These are phyloP conservation scores for Corrigiola litoralis DNA, from an alignment of 179 eudicot genomes.

Conservation along the genomic window DNA sequence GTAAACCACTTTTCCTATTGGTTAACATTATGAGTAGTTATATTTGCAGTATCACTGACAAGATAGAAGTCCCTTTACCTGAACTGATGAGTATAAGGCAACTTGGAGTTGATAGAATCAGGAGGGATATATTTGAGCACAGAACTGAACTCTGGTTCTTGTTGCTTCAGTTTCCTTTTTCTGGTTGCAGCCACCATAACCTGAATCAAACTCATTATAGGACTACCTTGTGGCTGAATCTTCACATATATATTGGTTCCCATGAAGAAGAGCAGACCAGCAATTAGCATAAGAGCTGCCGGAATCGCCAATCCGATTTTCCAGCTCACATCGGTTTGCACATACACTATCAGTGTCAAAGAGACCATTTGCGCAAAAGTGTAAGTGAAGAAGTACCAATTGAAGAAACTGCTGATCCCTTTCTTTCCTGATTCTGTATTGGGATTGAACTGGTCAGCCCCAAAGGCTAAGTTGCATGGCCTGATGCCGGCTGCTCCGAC, in stretches of 20 bases:
- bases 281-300: slow-evolving; percentile 52
- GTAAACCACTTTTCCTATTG: no score
- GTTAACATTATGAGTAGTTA: no score
- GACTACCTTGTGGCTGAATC: slow-evolving; percentile 79
- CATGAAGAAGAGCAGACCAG: slow-evolving; percentile 44
- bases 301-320: slow-evolving; percentile 72
- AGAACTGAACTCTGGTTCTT: slow-evolving; percentile 28
- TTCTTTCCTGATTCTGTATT: slow-evolving; percentile 74
- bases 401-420: slow-evolving; percentile 84
- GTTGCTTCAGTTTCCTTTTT: slow-evolving; percentile 47
- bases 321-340: slow-evolving; percentile 78
- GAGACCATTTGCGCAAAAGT: slow-evolving; percentile 76
- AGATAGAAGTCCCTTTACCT: no score
- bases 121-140: slow-evolving; percentile 41
- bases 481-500: slow-evolving; percentile 77
- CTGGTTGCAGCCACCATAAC: slow-evolving; percentile 58
- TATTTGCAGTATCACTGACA: no score
- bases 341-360: slow-evolving; percentile 65
- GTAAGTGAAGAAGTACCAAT: slow-evolving; percentile 87
- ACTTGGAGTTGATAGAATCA: slow-evolving; percentile 53
- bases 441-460: slow-evolving; percentile 90
- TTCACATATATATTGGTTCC: slow-evolving; percentile 67
- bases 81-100: slow-evolving; percentile 71
- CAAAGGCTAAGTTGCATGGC: slow-evolving; percentile 86
- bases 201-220: slow-evolving; percentile 48